These are phyloP conservation scores for Chloris gayana DNA, from an alignment of 176 grass and related monocot genomes.

Conservation along the genomic window DNA sequence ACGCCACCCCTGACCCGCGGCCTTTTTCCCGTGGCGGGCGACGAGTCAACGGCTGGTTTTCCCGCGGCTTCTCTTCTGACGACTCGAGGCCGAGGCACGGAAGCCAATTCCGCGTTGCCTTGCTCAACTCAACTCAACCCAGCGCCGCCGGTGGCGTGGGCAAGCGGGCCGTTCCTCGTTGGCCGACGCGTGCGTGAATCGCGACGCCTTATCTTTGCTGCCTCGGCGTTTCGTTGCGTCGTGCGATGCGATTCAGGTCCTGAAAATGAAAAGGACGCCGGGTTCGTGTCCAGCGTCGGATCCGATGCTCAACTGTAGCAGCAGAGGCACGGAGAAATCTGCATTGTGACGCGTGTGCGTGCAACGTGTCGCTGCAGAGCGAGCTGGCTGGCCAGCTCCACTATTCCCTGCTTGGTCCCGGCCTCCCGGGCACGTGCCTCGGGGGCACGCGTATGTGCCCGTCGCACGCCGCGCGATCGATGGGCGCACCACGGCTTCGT, in stretches of 20 bases:
- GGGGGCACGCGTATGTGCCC: not conserved
- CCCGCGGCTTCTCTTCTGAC: not conserved
- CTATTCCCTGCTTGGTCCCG: not conserved
- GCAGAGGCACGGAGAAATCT: too few relatives aligned
- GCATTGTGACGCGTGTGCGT: not conserved
- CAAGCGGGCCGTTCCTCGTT: too few relatives aligned
- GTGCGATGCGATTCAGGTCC: too few relatives aligned
- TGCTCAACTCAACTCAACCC: too few relatives aligned
- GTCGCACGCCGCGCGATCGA: not conserved
- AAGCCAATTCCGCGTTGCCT: not conserved
- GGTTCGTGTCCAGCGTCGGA: too few relatives aligned
- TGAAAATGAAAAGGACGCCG: too few relatives aligned
- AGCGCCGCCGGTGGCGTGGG: too few relatives aligned
- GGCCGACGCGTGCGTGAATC: too few relatives aligned
- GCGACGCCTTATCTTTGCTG: not conserved
- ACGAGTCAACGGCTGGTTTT: not conserved
- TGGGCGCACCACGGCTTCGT: not conserved
- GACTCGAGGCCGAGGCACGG: too few relatives aligned
- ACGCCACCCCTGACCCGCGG: not conserved
- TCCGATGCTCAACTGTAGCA: too few relatives aligned
- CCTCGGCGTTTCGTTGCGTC: too few relatives aligned
- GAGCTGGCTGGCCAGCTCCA: too few relatives aligned
- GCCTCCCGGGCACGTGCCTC: not conserved
- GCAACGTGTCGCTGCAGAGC: not conserved
- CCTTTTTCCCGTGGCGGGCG: not conserved